Base-by-base conservation (phyloP, 805 yeast species). In the Wickerhamiella sorbophila region DNA sequence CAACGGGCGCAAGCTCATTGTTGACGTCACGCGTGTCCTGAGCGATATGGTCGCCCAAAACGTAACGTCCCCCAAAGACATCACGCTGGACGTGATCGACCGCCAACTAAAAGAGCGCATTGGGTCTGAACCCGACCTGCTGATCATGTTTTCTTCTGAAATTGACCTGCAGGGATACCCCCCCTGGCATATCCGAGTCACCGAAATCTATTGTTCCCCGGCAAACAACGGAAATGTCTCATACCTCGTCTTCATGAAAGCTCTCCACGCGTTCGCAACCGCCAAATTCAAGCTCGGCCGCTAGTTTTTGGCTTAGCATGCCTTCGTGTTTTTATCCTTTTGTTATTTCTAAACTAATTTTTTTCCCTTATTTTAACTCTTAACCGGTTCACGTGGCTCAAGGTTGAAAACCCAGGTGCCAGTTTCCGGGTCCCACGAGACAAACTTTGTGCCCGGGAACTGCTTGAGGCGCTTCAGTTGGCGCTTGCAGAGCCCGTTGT, bases 151-250 rank as follows among this genome's bases (percentile, higher is more conserved):
- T 58, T 85, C 85, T 17, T 94, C 96, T n/a, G 67, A 70, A 10
- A 66, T 91, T 48, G 94, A 86, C 57, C 69, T 91, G 39, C 94
- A 86, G 60, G 96, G 94, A 15, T 91, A 78, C 59, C 97, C 97
- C 17, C 98, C 98, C 22, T 91, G 98, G 98, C 97, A 88, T 56
- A 74, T 85, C 29, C 72, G 98, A 48, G 70, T 93, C 41, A 74
- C 86, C 5, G 98, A 91, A 57, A 75, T 91, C 54, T 87, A 78
- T 62, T 82, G 93, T 83, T 88, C 85, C 55, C 79, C 80, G 2
- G 95, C 84, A 58, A 86, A 86, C 59, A 75, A 70, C 45, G 75
- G 71, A 42, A 52, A 43, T n/a, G 94, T 85, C 37, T 72, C 75
- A 31, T 87, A 87, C 58, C 79, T 87, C 12, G 91, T 85, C 16